Percentiles rank a stretch among this genome's conserved stretches.
These are phyloP conservation scores for Pseudoscleropodium purum DNA, from an alignment of 225 moss, liverwort and hornwort species.

Conservation along the genomic window DNA sequence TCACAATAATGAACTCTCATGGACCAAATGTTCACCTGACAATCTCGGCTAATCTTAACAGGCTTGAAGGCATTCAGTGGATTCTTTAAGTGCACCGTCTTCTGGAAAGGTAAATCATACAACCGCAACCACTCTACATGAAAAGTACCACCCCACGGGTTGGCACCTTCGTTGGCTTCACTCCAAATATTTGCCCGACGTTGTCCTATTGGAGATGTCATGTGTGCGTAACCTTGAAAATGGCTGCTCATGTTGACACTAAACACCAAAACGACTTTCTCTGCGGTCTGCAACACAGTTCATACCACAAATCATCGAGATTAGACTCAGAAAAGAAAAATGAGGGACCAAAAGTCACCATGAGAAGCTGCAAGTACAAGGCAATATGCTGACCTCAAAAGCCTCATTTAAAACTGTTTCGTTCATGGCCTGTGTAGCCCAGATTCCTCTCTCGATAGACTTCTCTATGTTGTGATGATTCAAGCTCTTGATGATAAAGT, in stretches of 20 bases:
- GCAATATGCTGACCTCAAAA: conserved; percentile 62
- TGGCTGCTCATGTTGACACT: conserved; percentile 99
- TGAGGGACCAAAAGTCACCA: neutral
- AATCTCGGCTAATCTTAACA: conserved; percentile 98
- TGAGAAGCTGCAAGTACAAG: neutral
- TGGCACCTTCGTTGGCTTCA: conserved; percentile 93
- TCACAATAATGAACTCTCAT: neutral
- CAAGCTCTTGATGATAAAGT: conserved; percentile 98
- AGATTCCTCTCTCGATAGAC: conserved; percentile 98
- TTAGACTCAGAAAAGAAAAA: neutral
- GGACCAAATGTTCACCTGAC: conserved; percentile 60
- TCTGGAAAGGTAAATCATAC: conserved; percentile 91
- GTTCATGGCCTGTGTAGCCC: conserved; percentile 99
- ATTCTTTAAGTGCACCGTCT: conserved; percentile 96
- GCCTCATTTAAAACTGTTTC: conserved; percentile 96
- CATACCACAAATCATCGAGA: conserved; percentile 1
- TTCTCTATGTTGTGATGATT: conserved; percentile 98
- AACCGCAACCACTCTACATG: conserved; percentile 93
- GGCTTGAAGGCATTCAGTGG: conserved; percentile 94
- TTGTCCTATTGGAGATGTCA: conserved; percentile 91
- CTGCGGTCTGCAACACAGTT: conserved; percentile 57
- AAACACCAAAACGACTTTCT: conserved; percentile 83
- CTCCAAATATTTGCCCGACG: conserved; percentile 94
- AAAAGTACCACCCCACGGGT: conserved; percentile 99
- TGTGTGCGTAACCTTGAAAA: conserved; percentile 97